Percentiles rank a stretch among this genome's conserved stretches.
Evolutionary conservation across 176 grass and related monocot species (phyloP).

Genomic region (Oryza longistaminata): DNA sequence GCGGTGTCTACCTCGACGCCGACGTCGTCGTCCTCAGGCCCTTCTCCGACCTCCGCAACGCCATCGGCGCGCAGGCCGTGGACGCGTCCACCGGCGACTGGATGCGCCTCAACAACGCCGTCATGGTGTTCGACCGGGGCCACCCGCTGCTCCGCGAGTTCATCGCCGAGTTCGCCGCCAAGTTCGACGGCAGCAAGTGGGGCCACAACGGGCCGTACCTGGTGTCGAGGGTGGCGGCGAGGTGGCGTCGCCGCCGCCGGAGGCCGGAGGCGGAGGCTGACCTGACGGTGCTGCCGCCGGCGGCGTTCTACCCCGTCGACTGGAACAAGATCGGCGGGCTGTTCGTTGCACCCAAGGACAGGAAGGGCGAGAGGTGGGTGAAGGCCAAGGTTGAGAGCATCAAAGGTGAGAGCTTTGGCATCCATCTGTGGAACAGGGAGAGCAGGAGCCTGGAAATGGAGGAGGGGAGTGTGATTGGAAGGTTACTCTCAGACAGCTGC

Average conservation of each 20-base stretch:
- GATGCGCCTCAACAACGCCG: slow-evolving; percentile 85
- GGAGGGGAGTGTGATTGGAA: slow-evolving; percentile 71
- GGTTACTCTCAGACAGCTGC: slow-evolving; percentile 58
- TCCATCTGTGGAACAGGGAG: slow-evolving; percentile 89
- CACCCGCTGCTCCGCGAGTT: slow-evolving; percentile 76
- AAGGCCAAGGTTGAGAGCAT: slow-evolving; percentile 61
- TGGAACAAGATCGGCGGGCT: slow-evolving; percentile 75
- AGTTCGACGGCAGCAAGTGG: slow-evolving; percentile 86
- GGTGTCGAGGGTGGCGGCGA: slow-evolving; percentile 68
- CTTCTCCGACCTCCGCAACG: slow-evolving; percentile 55
- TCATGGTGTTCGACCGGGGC: slow-evolving; percentile 75
- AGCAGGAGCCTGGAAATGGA: slow-evolving; percentile 58
- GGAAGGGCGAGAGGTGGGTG: slow-evolving; percentile 48
- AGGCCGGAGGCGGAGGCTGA: neutral
- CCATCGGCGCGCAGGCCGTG: slow-evolving; percentile 70
- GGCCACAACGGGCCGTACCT: slow-evolving; percentile 94
- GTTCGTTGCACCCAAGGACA: slow-evolving; percentile 54
- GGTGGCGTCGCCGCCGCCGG: slow-evolving; percentile 11
- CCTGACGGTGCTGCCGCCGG: slow-evolving; percentile 63
- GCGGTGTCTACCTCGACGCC: slow-evolving; percentile 80
- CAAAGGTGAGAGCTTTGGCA: slow-evolving; percentile 52
- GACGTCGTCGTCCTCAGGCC: slow-evolving; percentile 70
- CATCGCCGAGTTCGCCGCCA: slow-evolving; percentile 73
- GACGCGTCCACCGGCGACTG: slow-evolving; percentile 58
- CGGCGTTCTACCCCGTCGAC: slow-evolving; percentile 78